Base-by-base conservation (phyloP, 371 early-diverging fungal species). In the Mortierella sp. region DNA sequence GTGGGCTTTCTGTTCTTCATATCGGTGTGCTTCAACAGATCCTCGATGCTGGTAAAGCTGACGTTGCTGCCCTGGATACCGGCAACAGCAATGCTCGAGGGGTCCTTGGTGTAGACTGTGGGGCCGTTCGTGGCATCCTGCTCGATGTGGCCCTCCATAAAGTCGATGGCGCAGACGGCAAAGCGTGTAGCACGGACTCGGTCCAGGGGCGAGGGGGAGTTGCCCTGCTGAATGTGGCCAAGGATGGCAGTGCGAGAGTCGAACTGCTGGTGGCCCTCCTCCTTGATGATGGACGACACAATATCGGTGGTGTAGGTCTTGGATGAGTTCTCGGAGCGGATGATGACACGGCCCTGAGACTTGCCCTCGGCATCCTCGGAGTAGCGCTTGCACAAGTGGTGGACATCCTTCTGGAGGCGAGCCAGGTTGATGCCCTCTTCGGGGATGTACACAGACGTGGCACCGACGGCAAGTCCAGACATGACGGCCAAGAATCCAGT, bases 221-320 rank as follows among this genome's bases (percentile, higher is more conserved):
- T 95, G 68, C 99, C 99, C 87, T 98, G 98, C 87, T 99, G 99
- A 69, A 99, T 89, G 79, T 99, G 98, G 16, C 99, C 99, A 48
- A 99, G 89, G 14, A 98, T 94, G 26, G 97, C 93, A 19, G 97
- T 96, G 53, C 97, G 93, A 0, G 97, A 95, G 80, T 97, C 97
- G 88, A 96, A 99, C 79, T 96, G 88, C 5, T 93, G 93, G 41
- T 91, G 88, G n/a, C 97, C 95, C 88, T 99, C 99, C n/a, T 96
- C 95, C 76, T 94, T 91, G 79, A 99, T 87, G 48, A 99, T 97
- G 70, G 90, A 90, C 26, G 95, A 91, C 29, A 99, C 91, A 61
- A 97, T 93, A 37, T 98, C 95, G 4, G 98, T 98, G 14, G 95
- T 93, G 89, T 98, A 99, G 0, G 96, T 95, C 64, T 89, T 87